Percentiles rank a stretch among this genome's conserved stretches.
Evolutionary conservation across 2,329 filamentous ascomycete species (phyloP).

Genomic region (Paecilomyces niveus): DNA sequence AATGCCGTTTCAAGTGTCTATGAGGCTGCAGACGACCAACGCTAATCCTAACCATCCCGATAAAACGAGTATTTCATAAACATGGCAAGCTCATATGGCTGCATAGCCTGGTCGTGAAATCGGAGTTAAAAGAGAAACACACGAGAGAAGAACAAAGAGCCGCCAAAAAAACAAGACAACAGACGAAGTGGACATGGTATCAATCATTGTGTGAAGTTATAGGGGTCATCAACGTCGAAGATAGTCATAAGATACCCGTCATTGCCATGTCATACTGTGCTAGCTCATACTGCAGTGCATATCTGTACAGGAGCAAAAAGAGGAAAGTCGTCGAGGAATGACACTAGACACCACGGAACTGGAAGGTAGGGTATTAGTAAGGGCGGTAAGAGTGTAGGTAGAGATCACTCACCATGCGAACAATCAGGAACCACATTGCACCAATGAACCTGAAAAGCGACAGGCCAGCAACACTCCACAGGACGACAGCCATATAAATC

Average conservation of each 20-base stretch:
- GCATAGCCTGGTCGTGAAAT: background rate
- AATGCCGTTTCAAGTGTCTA: background rate
- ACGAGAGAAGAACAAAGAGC: background rate
- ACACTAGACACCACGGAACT: constrained; percentile 46
- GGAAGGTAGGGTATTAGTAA: constrained; percentile 19
- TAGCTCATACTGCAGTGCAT: background rate
- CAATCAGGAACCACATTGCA: constrained; percentile 85
- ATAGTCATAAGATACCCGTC: background rate
- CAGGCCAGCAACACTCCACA: constrained; percentile 82
- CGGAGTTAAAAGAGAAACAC: background rate
- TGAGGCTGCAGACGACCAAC: background rate
- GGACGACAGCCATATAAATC: constrained; percentile 77
- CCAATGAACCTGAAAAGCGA: constrained; percentile 83
- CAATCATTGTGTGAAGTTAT: background rate
- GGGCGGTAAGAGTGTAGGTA: background rate
- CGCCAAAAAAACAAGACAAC: background rate
- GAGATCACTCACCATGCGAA: constrained; percentile 68
- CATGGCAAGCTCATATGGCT: background rate
- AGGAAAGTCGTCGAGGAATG: background rate
- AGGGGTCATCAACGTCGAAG: background rate
- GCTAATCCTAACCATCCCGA: background rate
- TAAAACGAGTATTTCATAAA: background rate
- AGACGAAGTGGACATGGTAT: background rate
- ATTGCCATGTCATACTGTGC: background rate
- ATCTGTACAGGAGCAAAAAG: background rate